These are phyloP conservation scores for Blastomyces gilchristii DNA, from an alignment of 2,329 filamentous ascomycete genomes.

Conservation along the genomic window DNA sequence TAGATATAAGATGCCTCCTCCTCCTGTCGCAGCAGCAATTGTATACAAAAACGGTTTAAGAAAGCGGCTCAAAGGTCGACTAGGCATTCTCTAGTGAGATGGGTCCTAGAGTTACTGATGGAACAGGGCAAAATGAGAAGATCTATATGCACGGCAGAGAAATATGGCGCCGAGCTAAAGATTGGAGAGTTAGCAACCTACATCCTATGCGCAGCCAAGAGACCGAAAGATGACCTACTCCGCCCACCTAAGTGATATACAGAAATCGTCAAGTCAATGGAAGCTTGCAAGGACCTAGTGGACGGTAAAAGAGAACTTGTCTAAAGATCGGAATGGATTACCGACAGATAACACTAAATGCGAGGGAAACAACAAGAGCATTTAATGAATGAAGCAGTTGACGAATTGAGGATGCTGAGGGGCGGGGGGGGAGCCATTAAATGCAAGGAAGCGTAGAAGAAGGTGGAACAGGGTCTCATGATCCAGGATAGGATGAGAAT, in stretches of 20 bases:
- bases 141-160: neutral
- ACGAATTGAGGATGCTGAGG: neutral
- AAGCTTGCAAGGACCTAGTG: neutral
- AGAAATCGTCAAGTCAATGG: neutral
- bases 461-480: neutral
- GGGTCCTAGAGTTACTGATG: neutral
- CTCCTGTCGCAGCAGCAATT: conserved; percentile 44
- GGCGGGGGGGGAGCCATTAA: neutral
- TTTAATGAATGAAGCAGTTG: neutral
- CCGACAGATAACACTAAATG: neutral
- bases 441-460: neutral
- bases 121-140: neutral
- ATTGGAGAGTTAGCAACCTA: neutral
- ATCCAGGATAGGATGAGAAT: neutral
- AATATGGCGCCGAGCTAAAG: neutral
- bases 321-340: neutral
- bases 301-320: neutral
- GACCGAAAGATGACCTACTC: neutral
- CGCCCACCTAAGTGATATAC: neutral
- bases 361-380: neutral
- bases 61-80: conserved; percentile 39
- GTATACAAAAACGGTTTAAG: conserved; percentile 51
- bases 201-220: neutral
- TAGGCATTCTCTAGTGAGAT: conserved; percentile 25
- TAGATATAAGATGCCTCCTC: conserved; percentile 49